These are phyloP conservation scores for Arctium lappa DNA, from an alignment of 129 eudicot genomes.

Conservation along the genomic window DNA sequence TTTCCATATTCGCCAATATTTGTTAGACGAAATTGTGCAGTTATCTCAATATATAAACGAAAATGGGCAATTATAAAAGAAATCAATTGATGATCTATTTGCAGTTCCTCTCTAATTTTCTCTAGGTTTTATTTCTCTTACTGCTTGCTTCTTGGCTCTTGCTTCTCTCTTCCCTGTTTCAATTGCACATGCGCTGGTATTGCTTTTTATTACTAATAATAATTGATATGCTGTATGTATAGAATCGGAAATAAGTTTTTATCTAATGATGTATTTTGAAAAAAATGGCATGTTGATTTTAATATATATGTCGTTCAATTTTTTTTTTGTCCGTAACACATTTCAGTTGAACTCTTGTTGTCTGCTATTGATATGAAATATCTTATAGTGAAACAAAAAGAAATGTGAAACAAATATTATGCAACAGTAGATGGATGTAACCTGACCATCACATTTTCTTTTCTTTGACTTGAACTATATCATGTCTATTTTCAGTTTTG, in stretches of 20 bases:
- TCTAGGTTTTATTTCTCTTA: background rate
- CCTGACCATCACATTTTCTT: background rate
- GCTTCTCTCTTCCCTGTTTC: background rate
- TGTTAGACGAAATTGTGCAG: background rate
- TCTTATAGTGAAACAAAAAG: background rate
- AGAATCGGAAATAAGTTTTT: too few relatives aligned
- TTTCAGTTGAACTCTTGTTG: background rate
- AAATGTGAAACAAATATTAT: background rate
- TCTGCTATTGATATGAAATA: background rate
- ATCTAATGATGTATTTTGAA: background rate
- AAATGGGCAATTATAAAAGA: background rate
- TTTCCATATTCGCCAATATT: background rate
- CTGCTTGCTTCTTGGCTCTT: background rate
- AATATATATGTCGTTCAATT: background rate
- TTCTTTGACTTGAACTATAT: background rate
- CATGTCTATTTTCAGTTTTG: background rate
- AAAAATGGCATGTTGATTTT: background rate
- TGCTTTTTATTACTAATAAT: too few relatives aligned
- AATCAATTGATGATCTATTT: background rate
- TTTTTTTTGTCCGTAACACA: background rate
- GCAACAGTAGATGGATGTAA: background rate
- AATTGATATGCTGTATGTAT: background rate
- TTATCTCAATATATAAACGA: background rate
- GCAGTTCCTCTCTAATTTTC: background rate
- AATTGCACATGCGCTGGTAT: background rate